Base-by-base conservation (phyloP, 1,139 yeast genomes). In the Protomyces inundatus region DNA sequence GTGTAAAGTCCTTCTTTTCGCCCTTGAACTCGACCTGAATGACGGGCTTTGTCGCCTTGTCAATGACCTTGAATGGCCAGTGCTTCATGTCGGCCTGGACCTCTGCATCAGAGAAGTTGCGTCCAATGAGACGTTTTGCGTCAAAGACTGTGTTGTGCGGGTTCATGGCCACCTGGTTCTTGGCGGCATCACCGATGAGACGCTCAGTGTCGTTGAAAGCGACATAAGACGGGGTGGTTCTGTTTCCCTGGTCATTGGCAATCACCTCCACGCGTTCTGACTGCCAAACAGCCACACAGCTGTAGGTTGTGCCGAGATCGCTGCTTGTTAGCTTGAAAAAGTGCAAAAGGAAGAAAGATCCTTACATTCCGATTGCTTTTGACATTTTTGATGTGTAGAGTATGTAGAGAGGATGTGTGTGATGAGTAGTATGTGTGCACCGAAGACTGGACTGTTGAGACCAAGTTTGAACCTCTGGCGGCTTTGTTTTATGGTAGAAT, bases 121-220 rank as follows among this genome's bases (percentile, higher is more conserved):
- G 89, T 80, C 97, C 97, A 73, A 90, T 90, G 79, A 90, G 85
- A 84, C 97, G 93, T 85, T 90, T 90, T 75, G 96, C 96, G 76
- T 90, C 97, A 80, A 90, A 90, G 74, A 90, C 96, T 72, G 97
- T 90, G 87, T 90, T 90, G 77, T 81, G 83, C 78, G 97, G 96
- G 88, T 90, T 90, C 84, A 90, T 84, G 79, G 97, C 97, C 76
- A 96, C 97, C 83, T 90, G 97, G 80, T 90, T 90, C 88, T 90
- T 90, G 77, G 97, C 97, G 76, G 97, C 96, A 81, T 90, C 97
- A 85, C 97, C 97, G 77, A 90, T 89, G 78, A 90, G 85, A 84
- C 97, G 89, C 84, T 90, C 97, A 77, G 88, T 88, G 78, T 88
- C 86, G 72, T 95, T 89, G 89, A 90, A 90, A 74, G 96, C 97